These are phyloP conservation scores for Hemileccinum impolitum DNA, from an alignment of 768 basidiomycete species.

Conservation along the genomic window DNA sequence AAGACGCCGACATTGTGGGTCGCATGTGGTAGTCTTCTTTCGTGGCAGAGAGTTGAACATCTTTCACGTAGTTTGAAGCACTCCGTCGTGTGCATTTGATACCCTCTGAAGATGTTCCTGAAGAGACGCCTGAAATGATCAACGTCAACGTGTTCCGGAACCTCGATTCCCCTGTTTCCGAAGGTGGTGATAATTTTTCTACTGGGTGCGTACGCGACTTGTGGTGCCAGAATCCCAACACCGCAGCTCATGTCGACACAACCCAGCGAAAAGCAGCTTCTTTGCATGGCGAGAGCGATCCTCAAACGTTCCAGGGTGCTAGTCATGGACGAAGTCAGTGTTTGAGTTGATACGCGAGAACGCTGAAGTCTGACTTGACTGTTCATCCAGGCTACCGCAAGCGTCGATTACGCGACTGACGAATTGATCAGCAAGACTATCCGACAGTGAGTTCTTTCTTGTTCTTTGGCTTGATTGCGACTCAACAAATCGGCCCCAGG, in stretches of 20 bases:
- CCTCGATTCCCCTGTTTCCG: conserved; percentile 69
- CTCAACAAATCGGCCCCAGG: conserved; percentile 31
- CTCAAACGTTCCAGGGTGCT: conserved; percentile 73
- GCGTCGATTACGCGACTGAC: conserved; percentile 85
- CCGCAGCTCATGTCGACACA: conserved; percentile 1
- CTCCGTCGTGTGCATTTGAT: conserved; percentile 83
- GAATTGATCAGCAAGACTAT: conserved; percentile 83
- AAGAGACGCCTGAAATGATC: conserved; percentile 37
- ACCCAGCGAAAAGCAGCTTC: conserved; percentile 72
- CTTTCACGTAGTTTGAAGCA: conserved; percentile 60
- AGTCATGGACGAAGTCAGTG: conserved; percentile 78
- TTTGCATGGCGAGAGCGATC: conserved; percentile 88
- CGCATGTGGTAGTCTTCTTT: not conserved
- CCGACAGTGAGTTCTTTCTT: conserved; percentile 51
- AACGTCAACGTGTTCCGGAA: conserved; percentile 77
- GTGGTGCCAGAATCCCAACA: not conserved
- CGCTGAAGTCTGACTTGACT: conserved; percentile 2
- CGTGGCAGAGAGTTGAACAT: not conserved
- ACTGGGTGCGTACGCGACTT: conserved; percentile 51
- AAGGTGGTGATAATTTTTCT: conserved; percentile 89
- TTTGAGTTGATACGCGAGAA: not conserved
- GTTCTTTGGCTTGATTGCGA: not conserved
- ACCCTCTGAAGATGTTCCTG: conserved; percentile 49
- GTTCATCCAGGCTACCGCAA: conserved; percentile 57
- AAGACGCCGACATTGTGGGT: conserved; percentile 77